Evolutionary conservation across 75 land plant genomes (phyloP), one percentile per base, ranked within the genome.

Genomic region (Sequoia sempervirens): DNA sequence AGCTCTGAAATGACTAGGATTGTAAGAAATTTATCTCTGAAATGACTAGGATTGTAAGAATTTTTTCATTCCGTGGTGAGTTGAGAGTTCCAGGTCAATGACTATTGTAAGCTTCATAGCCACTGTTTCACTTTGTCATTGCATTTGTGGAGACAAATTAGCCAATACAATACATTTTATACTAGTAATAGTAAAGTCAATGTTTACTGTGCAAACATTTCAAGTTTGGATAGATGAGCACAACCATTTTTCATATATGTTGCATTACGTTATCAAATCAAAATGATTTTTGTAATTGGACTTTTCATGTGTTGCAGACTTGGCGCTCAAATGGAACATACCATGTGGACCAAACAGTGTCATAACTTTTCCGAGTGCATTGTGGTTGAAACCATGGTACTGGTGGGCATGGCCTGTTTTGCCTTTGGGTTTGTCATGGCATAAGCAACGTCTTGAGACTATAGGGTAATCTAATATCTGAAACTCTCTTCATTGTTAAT

Each of bases 341-440:
- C 91, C 91, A 52, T 90, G 91, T 80, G 91, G 91, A 18, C 88
- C 91, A 32, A 90, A 90, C 64, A 90, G 91, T 38, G 88, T 90
- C 36, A 80, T 90, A 58, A 90, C 91, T 47, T 90, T 90, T 79
- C 91, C 91, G 8, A 89, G 91, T 68, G 86, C 81, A 3, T 86
- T 91, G 5, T 85, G 87, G 86, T 69, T 90, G 75, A 90, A 90
- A 84, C 91, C 91, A 78, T 90, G 91, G 91, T 90, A 90, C 76
- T 90, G 91, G 91, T 90, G 91, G 91, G 85, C 91, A 45, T 90
- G 91, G 88, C 91, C 91, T 2, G 87, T 90, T n/a, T 76, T 90
- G 20, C 91, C 91, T 36, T 64, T 90, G 34, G 91, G 91, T 23
- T 76, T 90, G 20, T 85, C 86, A 3, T 90, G 91, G 91, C 91